phyloP scores from a whole-genome alignment of 176 grass and related monocot species.

The Rhipidocladum racemiflorum region DNA sequence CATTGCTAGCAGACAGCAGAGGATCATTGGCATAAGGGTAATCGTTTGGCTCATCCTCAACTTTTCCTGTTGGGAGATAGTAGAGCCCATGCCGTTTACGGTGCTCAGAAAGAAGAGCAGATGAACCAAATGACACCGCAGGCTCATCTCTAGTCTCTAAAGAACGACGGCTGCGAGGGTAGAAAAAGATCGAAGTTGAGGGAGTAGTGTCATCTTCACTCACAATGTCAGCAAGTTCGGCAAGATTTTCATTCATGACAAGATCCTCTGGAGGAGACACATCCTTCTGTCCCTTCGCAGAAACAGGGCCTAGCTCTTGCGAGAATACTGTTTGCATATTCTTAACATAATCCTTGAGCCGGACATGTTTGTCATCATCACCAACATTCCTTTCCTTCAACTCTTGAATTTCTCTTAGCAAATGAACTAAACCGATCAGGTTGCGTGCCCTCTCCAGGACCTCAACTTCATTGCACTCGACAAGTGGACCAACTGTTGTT shows the following conservation, averaged over 20 bases:
- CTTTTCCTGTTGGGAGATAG: conserved; percentile 67
- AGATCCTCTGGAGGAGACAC: conserved; percentile 48
- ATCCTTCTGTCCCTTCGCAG: conserved; percentile 68
- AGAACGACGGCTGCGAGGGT: conserved; percentile 17
- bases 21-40: conserved; percentile 75
- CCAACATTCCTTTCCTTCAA: conserved; percentile 27
- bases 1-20: conserved; percentile 41
- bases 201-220: conserved; percentile 48
- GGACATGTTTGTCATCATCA: conserved; percentile 33
- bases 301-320: conserved; percentile 80
- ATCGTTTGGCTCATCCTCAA: conserved; percentile 48
- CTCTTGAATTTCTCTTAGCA: conserved; percentile 44
- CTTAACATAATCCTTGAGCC: conserved; percentile 39
- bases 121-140: conserved; percentile 38
- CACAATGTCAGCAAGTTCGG: conserved; percentile 40
- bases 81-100: conserved; percentile 83
- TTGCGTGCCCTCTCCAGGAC: conserved; percentile 80
- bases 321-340: conserved; percentile 62
- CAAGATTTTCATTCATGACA: conserved; percentile 59
- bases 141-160: conserved; percentile 35
- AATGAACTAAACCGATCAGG: conserved; percentile 61
- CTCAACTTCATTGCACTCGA: conserved; percentile 73
- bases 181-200: conserved; percentile 48
- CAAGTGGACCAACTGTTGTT: conserved; percentile 55
- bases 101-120: conserved; percentile 74